Evolutionary conservation across 495 filamentous ascomycete genomes (phyloP), one percentile per base, ranked within the genome.

Genomic region (Hypoxylon lienhwacheense): DNA sequence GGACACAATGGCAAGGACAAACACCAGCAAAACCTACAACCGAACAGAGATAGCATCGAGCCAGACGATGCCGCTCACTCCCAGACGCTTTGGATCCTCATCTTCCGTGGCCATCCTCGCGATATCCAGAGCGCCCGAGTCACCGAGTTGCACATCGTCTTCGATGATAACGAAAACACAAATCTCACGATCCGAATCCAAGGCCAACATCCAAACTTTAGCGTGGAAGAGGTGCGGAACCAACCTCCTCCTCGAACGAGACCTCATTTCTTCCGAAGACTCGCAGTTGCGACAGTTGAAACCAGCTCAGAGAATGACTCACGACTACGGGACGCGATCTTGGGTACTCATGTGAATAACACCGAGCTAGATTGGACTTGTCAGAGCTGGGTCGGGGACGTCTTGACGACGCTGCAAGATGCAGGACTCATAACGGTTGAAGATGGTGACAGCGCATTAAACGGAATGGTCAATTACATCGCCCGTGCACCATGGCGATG

Each of bases 381-480:
- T 29, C 65, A 67, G 31, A 65, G 54, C 22, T 67, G 65, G 65
- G 61, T 67, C 17, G 65, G 65, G 14, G 65, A 67, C 25, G 65
- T 63, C 33, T 52, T 67, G 49, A 67, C 65, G 39, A 53, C 63
- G 33, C 55, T 67, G 50, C 65, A 67, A 57, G 65, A 67, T 8
- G 61, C 58, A 20, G 60, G 37, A 16, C 46, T 67, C 11, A 67
- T 67, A 22, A 67, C 65, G 10, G 65, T 46, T 7, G 65, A 67
- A 22, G 65, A 67, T 28, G 65, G 65, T 6, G 65, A 67, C 12
- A 62, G 63, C 24, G 65, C 65, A 4, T 34, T 67, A 21, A 65
- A 67, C 40, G 54, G 61, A 14, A 67, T 67, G 65, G 65, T 67
- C 8, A 65, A 67, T 21, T 60, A 65, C 46, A 65, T 67, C 26